Evolutionary conservation across 2,329 filamentous ascomycete genomes (phyloP).

Genomic region (Cytospora schulzeri): DNA sequence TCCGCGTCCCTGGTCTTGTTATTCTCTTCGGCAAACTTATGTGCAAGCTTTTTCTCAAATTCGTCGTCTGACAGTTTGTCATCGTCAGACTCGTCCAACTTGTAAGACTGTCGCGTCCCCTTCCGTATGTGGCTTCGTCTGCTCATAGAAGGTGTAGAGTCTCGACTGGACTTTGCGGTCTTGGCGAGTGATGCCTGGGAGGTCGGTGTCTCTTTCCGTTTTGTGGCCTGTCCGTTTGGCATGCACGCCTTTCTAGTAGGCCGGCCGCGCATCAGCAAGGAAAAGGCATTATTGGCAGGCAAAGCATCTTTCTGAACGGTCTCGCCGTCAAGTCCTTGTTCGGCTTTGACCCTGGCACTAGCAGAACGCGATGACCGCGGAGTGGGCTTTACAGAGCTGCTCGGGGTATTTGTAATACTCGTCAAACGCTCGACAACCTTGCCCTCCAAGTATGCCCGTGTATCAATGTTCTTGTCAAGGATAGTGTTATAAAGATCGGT

Average conservation of each 20-base stretch:
- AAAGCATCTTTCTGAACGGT: slow-evolving; percentile 16
- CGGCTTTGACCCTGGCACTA: slow-evolving; percentile 34
- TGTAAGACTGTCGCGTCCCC: slow-evolving; percentile 48
- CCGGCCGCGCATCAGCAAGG: slow-evolving; percentile 51
- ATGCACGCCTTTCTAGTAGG: slow-evolving; percentile 31
- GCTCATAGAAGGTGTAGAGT: slow-evolving; percentile 68
- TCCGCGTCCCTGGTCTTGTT: slow-evolving; percentile 40
- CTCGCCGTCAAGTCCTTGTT: slow-evolving; percentile 26
- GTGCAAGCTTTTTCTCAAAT: slow-evolving; percentile 77
- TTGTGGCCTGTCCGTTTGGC: slow-evolving; percentile 30
- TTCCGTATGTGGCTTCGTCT: slow-evolving; percentile 55
- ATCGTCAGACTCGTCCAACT: slow-evolving; percentile 60
- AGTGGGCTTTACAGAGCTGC: slow-evolving; percentile 37
- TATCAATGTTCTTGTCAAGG: slow-evolving; percentile 58
- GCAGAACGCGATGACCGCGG: slow-evolving; percentile 45
- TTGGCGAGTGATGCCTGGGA: slow-evolving; percentile 54
- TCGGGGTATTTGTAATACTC: slow-evolving; percentile 49
- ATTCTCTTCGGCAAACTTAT: slow-evolving; percentile 52
- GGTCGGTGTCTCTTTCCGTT: slow-evolving; percentile 42
- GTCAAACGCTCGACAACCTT: slow-evolving; percentile 71
- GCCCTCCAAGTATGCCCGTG: slow-evolving; percentile 77
- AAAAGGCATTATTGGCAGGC: slow-evolving; percentile 50
- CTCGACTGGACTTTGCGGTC: slow-evolving; percentile 72
- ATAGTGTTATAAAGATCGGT: slow-evolving; percentile 80
- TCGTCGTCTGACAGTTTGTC: slow-evolving; percentile 77